These are phyloP conservation scores for Phoma sp. DNA, from an alignment of 2,329 filamentous ascomycete genomes.

Conservation along the genomic window DNA sequence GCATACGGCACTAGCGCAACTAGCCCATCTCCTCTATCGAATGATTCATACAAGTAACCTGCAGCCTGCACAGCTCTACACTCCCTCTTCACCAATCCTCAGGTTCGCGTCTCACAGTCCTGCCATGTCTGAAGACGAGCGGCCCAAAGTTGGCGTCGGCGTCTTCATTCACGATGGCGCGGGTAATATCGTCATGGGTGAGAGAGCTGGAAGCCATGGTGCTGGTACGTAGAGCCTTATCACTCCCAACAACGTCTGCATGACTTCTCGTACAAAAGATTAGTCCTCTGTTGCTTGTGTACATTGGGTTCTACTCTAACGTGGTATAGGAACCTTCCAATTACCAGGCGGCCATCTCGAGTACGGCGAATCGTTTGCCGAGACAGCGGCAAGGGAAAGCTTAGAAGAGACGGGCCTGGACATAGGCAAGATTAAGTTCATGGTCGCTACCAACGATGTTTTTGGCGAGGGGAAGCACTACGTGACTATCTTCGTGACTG, in stretches of 20 bases:
- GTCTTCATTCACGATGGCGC: slow-evolving; percentile 54
- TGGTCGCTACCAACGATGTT: slow-evolving; percentile 71
- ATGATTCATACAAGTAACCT: background rate
- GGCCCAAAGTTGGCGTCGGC: slow-evolving; percentile 56
- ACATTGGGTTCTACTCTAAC: background rate
- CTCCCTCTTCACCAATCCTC: background rate
- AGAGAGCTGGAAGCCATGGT: slow-evolving; percentile 56
- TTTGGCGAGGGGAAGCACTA: slow-evolving; percentile 74
- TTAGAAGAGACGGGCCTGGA: slow-evolving; percentile 70
- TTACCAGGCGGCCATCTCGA: slow-evolving; percentile 81
- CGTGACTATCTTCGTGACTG: slow-evolving; percentile 72
- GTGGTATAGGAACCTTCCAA: slow-evolving; percentile 62
- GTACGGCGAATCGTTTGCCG: slow-evolving; percentile 66
- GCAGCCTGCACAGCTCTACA: background rate
- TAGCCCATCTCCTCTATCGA: background rate
- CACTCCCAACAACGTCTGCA: background rate
- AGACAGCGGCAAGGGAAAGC: slow-evolving; percentile 70
- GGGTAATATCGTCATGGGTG: slow-evolving; percentile 56
- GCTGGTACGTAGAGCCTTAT: slow-evolving; percentile 44
- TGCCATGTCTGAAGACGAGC: slow-evolving; percentile 29
- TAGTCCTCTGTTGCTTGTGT: too few species aligned
- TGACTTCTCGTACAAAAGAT: too few species aligned
- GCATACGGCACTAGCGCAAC: slow-evolving; percentile 1
- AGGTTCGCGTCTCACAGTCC: background rate
- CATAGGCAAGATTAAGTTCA: slow-evolving; percentile 59